phyloP scores from a whole-genome alignment of 495 filamentous ascomycete species.

The Talaromyces wortmannii region DNA sequence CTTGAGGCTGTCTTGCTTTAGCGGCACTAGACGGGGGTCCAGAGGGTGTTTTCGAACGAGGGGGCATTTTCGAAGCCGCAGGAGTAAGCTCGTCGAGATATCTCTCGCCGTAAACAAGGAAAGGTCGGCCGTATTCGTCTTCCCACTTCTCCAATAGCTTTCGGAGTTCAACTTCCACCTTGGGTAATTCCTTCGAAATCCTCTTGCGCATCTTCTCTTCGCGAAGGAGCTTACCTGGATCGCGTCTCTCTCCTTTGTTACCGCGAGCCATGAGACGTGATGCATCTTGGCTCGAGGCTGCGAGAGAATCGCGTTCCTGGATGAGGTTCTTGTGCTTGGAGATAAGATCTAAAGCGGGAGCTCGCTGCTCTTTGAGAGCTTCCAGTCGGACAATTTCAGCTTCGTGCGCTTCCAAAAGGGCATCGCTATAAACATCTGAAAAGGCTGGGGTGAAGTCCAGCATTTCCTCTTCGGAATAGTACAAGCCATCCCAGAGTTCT shows the following conservation, averaged over 20 bases:
- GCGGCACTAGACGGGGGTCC: conserved; percentile 43
- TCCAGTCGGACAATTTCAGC: conserved; percentile 79
- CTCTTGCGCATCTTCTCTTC: conserved; percentile 99
- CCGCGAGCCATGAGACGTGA: conserved; percentile 86
- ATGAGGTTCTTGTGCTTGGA: conserved; percentile 79
- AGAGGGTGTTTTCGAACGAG: conserved; percentile 75
- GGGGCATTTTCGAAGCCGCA: conserved; percentile 52
- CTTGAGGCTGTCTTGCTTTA: conserved; percentile 25
- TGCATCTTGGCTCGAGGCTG: conserved; percentile 85
- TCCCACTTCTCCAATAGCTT: conserved; percentile 84
- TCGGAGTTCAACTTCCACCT: conserved; percentile 73
- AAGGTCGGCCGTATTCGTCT: conserved; percentile 86
- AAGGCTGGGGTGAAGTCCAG: conserved; percentile 93
- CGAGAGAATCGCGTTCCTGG: conserved; percentile 79
- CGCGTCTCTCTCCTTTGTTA: conserved; percentile 81
- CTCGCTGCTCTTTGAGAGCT: conserved; percentile 77
- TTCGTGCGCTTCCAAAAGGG: conserved; percentile 83
- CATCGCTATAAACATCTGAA: conserved; percentile 75
- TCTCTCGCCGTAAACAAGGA: conserved; percentile 83
- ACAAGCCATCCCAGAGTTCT: conserved; percentile 89
- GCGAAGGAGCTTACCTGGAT: conserved; percentile 87
- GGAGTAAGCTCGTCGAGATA: conserved; percentile 75
- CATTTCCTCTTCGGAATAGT: conserved; percentile 97
- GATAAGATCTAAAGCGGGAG: conserved; percentile 72
- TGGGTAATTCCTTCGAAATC: conserved; percentile 91